A percentile compares a stretch with the other conserved stretches of the same genome.
phyloP scores from a whole-genome alignment of 1,139 yeast species.

The Sugiyamaella paludigena region DNA sequence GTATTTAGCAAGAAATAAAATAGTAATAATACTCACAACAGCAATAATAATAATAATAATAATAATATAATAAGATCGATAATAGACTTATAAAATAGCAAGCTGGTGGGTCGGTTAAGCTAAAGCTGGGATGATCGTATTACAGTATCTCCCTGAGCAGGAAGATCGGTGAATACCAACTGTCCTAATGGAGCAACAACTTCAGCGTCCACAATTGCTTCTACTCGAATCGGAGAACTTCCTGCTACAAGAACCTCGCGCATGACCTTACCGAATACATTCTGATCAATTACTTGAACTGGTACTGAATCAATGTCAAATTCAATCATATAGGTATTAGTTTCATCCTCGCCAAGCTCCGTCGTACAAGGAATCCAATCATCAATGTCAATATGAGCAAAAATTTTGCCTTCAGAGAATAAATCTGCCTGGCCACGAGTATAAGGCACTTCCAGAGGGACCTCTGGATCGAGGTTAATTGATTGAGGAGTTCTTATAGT shows the following conservation, averaged over 20 bases:
- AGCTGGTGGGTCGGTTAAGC: too few relatives aligned
- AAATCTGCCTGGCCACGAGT: constrained; percentile 36
- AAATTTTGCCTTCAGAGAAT: constrained; percentile 28
- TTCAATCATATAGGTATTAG: constrained; percentile 26
- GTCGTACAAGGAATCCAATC: constrained; percentile 40
- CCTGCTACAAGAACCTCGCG: constrained; percentile 32
- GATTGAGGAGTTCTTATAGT: constrained; percentile 24
- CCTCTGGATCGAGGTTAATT: constrained; percentile 19
- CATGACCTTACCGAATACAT: constrained; percentile 32
- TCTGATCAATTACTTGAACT: constrained; percentile 33
- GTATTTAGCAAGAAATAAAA: not conserved
- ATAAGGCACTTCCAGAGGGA: constrained; percentile 21
- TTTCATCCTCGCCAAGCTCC: constrained; percentile 18
- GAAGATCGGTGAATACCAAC: constrained; percentile 33
- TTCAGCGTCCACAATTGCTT: constrained; percentile 39
- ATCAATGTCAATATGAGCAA: constrained; percentile 33
- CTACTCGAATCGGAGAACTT: constrained; percentile 30
- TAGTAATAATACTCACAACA: not conserved
- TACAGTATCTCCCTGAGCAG: constrained; percentile 28
- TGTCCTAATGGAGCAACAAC: constrained; percentile 44
- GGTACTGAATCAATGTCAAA: constrained; percentile 34
- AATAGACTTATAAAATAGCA: not conserved
- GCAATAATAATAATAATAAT: not conserved
- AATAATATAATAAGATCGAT: too few relatives aligned
- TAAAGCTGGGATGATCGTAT: not conserved